Base-by-base conservation (phyloP, 2,329 filamentous ascomycete genomes). In the Aspergillus melleus region DNA sequence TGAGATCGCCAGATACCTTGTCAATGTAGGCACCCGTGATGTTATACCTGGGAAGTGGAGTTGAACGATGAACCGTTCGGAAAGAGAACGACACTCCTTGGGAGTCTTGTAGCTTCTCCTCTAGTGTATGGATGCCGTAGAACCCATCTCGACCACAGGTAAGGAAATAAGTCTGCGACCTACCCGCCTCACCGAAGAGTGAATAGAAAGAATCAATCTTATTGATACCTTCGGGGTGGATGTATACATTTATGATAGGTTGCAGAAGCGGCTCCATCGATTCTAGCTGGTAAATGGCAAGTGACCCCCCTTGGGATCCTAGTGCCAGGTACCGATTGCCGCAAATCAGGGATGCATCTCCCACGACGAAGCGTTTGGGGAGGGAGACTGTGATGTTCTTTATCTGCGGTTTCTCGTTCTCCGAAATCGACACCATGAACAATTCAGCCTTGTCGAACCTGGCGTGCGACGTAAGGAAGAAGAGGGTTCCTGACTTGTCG, bases 71-170 rank as follows among this genome's bases (percentile, higher is more conserved):
- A 5, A 90, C 76, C 1, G 89, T 80, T 11, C 74, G 64, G 2
- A 87, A 63, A 2, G 63, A 57, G 2, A 72, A 55, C 5, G 36
- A 42, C 36, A 65, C 39, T 39, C 71, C 73, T 68, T 82, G 50
- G 32, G 55, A 29, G 26, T 60, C 22, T 30, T 60, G 51, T 12
- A 52, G 11, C 49, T 58, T 29, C 14, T 26, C 46, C 24, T 67
- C 53, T 47, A 79, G 60, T 6, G 80, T 56, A 39, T 86, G 91
- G 52, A 94, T 86, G 44, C 89, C 85, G 66, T 89, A 92, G 53
- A 82, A 86, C 2, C 92, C 91, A 72, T 96, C 90, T 56, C 92
- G 86, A 44, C 89, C 89, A 3, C 90, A 91, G 0, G 89, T 88
- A 14, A 94, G 75, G 47, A 96, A 81, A 59, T 20, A 76, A 69